Evolutionary conservation across 2,329 filamentous ascomycete species (phyloP), one percentile per base, ranked within the genome.

Genomic region (Ascochyta clinopodiicola): DNA sequence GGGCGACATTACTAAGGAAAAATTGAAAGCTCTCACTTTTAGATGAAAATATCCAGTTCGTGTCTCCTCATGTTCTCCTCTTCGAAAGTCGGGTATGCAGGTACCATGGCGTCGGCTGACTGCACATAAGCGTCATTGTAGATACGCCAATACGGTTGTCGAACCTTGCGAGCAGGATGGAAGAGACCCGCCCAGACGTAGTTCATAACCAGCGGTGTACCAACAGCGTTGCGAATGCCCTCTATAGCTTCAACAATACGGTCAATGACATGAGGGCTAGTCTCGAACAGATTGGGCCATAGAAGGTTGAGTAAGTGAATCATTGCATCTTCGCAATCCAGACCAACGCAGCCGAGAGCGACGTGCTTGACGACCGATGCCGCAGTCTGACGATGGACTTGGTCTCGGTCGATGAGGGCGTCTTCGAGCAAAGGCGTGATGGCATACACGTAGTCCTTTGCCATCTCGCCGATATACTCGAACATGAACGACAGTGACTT

Each of bases 381-480:
- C 1, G 95, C 95, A 1, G 95, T 99, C 77, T 99, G 95, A 25
- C 95, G 88, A 79, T 99, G 95, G 1, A 99, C 95, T 79, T 99
- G 95, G 75, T 99, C 95, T 59, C 95, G 89, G 76, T 99, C 95
- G 77, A 97, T 97, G 59, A 99, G 87, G 2, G 96, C 95, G 73
- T 99, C 95, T 74, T 99, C 95, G 2, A 99, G 87, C 9, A 99
- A 82, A 6, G 95, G 95, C 2, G 93, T 97, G 31, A 99, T 93
- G 17, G 96, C 95, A 72, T 99, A 99, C 72, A 99, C 95, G 75
- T 99, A 99, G 77, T 99, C 95, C 79, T 98, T 99, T 61, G 92
- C 92, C 95, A 99, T 98, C 78, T 99, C 95, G 61, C 95, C 95
- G 75, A 99, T 99, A 78, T 99, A 99, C 74, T 99, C 95, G 72